Conservation (phyloP, 805 yeast species). For the Starmerella powellii region DNA sequence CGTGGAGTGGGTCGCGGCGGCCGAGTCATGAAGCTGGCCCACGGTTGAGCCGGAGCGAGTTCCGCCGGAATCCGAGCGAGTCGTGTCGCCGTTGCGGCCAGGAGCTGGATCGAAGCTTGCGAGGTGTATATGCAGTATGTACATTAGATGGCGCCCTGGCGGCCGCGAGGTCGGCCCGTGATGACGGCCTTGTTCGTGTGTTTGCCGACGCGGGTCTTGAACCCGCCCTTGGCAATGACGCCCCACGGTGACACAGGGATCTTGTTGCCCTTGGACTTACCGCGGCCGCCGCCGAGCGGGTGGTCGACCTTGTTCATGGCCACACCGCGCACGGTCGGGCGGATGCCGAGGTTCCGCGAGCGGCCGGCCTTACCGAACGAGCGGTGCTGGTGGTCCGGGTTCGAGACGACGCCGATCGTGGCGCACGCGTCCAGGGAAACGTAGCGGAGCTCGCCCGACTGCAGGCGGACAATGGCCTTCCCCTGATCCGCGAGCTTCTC, state of each 20-base stretch:
- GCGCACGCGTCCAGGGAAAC: slow-evolving; percentile 81
- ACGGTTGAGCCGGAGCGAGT: no score
- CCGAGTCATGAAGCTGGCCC: no score
- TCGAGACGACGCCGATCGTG: slow-evolving; percentile 84
- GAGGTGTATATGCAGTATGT: no score
- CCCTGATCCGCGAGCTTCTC: slow-evolving; percentile 60
- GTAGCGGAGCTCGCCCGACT: slow-evolving; percentile 89
- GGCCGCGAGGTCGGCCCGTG: slow-evolving; percentile 82
- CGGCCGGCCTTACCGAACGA: slow-evolving; percentile 96
- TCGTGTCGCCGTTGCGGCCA: no score
- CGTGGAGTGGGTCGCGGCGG: no score
- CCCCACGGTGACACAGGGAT: slow-evolving; percentile 96
- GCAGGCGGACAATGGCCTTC: slow-evolving; percentile 67
- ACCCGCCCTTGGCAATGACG: slow-evolving; percentile 75
- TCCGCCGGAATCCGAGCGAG: no score
- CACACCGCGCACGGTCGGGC: slow-evolving; percentile 95
- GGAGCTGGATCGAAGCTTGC: no score
- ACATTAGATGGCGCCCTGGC: slow-evolving; percentile 24
- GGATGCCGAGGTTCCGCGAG: slow-evolving; percentile 76
- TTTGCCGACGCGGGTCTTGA: slow-evolving; percentile 87
- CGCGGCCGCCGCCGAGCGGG: slow-evolving; percentile 99
- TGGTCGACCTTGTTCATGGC: slow-evolving; percentile 97
- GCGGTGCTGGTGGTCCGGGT: slow-evolving; percentile 79
- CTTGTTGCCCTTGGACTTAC: slow-evolving; percentile 94
- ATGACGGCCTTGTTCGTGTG: slow-evolving; percentile 73